Conservation (phyloP, 228 moss, liverwort and hornwort species). For the Sphagnum magellanicum region DNA sequence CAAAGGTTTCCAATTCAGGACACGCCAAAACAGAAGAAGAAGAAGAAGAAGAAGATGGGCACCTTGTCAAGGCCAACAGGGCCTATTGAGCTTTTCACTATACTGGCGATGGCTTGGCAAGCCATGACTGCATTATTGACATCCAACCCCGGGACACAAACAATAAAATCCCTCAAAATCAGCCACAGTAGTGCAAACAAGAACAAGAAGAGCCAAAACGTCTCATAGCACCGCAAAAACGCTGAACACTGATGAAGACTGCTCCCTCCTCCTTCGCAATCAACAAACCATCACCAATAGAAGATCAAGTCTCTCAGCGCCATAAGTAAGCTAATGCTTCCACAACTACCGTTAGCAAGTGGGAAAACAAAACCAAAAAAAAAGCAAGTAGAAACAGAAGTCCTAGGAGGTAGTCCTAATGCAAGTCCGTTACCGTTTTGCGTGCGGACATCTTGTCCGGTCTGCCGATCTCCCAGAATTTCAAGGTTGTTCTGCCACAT, state of each 20-base stretch:
- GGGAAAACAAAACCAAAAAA: neutral
- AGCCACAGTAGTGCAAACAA: no score
- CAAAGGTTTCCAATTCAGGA: neutral
- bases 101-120: slow-evolving; percentile 88
- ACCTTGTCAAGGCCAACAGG: slow-evolving; percentile 94
- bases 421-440: slow-evolving; percentile 20
- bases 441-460: slow-evolving; percentile 41
- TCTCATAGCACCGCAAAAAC: no score
- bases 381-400: neutral
- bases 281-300: no score
- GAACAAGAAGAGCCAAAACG: no score
- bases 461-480: slow-evolving; percentile 38
- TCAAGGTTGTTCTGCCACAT: slow-evolving; percentile 24
- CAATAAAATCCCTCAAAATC: neutral
- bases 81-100: slow-evolving; percentile 84
- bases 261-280: no score
- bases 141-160: neutral
- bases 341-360: no score
- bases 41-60: neutral
- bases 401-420: no score
- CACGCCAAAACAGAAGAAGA: neutral
- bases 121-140: slow-evolving; percentile 51
- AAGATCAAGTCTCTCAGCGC: no score
- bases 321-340: no score
- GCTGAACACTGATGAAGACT: no score